Evolutionary conservation across 129 eudicot genomes (phyloP), one percentile per base, ranked within the genome.

Genomic region (Smallanthus sonchifolius): DNA sequence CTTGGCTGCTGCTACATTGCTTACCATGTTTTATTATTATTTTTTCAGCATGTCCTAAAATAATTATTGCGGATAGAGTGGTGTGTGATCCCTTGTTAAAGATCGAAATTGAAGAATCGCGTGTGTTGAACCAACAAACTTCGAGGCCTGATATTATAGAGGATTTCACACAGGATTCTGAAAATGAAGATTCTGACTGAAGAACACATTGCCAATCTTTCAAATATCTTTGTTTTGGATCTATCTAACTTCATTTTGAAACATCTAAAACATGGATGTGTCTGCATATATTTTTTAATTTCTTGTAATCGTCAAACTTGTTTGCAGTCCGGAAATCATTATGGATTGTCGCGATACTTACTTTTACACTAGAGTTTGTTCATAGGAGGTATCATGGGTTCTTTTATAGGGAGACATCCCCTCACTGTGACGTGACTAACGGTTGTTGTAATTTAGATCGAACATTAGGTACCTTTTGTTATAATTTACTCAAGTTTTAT

Each of bases 91-190:
- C 86, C 7, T 69, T 93, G 61, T 70, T 93, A 66, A 81, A 17
- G 1, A 59, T 87, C 13, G 96, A 93, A 75, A 93, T 93, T 45
- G 97, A 84, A 54, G 98, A 93, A 83, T 62, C 83, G 45, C 90
- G 85, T 6, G 67, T 85, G 9, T 72, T 82, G 87, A 80, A 63
- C 68, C 72, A 77, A 78, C 62, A 93, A 65, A 75, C 80, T 65
- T 80, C 59, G 7, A 69, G 70, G 65, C 69, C 81, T 59, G 65
- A 81, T 34, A 70, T 75, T 14, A 80, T 93, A 16, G 98, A 87
- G 80, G 98, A 93, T 80, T 90, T 90, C 74, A 90, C 98, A 8
- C 80, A 61, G 35, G 83, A 82, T 54, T 86, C 80, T 38, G 92
- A 86, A 4, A 82, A 83, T 17, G 86, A 81, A 67, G 77, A 72